Evolutionary conservation across 768 basidiomycete genomes (phyloP).

Genomic region (Mycena alexandri): DNA sequence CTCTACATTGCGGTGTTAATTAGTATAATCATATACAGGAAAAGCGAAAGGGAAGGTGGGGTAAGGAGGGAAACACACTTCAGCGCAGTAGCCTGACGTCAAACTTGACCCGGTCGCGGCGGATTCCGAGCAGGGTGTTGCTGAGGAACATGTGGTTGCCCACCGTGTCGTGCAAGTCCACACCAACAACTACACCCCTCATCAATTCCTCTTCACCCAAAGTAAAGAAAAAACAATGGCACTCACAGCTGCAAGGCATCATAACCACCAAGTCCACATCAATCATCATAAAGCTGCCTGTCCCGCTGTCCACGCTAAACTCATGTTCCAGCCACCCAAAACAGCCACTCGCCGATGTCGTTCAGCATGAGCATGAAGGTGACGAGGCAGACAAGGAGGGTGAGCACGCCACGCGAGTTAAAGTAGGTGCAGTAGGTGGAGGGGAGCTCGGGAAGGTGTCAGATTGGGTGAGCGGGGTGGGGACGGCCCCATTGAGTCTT

Average conservation of each 20-base stretch:
- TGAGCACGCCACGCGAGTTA: slow-evolving; percentile 85
- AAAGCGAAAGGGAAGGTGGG: too few species aligned
- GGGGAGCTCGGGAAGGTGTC: slow-evolving; percentile 92
- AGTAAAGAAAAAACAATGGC: neutral
- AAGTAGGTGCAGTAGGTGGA: slow-evolving; percentile 85
- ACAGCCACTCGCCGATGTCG: slow-evolving; percentile 89
- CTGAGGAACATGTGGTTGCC: slow-evolving; percentile 89
- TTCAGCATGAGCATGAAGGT: slow-evolving; percentile 85
- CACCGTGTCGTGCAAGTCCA: too few species aligned
- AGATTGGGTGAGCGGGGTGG: slow-evolving; percentile 77
- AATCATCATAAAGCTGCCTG: slow-evolving; percentile 75
- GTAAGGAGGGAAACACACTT: slow-evolving; percentile 55
- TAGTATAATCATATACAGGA: too few species aligned
- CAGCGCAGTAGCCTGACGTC: slow-evolving; percentile 81
- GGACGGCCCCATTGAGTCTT: slow-evolving; percentile 73
- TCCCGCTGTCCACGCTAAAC: slow-evolving; percentile 85
- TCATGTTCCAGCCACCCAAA: slow-evolving; percentile 95
- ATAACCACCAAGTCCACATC: slow-evolving; percentile 95
- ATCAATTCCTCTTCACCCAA: neutral
- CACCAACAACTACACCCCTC: slow-evolving; percentile 73
- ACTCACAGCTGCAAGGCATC: slow-evolving; percentile 93
- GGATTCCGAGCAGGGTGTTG: slow-evolving; percentile 65
- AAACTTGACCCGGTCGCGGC: slow-evolving; percentile 89
- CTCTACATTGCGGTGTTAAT: too few species aligned
- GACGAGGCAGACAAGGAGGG: slow-evolving; percentile 74